These are phyloP conservation scores for Neoarthrinium moseri DNA, from an alignment of 2,329 filamentous ascomycete species.

Conservation along the genomic window DNA sequence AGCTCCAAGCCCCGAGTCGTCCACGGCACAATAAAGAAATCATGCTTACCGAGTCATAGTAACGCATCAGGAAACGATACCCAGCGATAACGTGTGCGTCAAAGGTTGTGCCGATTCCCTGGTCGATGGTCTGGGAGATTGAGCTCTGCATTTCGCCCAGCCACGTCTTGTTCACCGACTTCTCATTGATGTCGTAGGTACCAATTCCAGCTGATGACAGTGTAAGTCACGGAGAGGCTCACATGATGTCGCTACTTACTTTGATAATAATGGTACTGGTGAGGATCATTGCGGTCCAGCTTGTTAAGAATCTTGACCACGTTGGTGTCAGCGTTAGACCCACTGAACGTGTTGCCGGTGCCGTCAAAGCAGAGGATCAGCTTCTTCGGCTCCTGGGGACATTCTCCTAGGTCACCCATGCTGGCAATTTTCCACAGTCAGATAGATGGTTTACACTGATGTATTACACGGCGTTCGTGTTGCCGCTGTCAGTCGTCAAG, in stretches of 20 bases:
- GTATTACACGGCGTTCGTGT: too few relatives aligned
- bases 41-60: slow-evolving; percentile 46
- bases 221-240: too few relatives aligned
- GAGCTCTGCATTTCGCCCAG: slow-evolving; percentile 16
- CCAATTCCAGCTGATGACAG: slow-evolving; percentile 48
- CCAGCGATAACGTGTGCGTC: slow-evolving; percentile 51
- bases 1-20: too few relatives aligned
- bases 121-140: slow-evolving; percentile 38
- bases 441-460: too few relatives aligned
- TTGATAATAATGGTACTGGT: slow-evolving; percentile 52
- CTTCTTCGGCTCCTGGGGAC: neutral
- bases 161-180: neutral
- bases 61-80: slow-evolving; percentile 54
- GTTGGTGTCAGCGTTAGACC: slow-evolving; percentile 49
- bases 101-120: slow-evolving; percentile 45
- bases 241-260: too few relatives aligned
- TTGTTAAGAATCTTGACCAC: slow-evolving; percentile 49
- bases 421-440: too few relatives aligned
- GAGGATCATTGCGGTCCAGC: slow-evolving; percentile 50
- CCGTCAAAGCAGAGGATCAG: slow-evolving; percentile 48
- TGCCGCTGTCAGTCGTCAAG: too few relatives aligned
- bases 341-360: slow-evolving; percentile 45
- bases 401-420: neutral
- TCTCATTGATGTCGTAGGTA: slow-evolving; percentile 40
- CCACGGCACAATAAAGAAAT: too few relatives aligned